Conservation (phyloP, 2,329 filamentous ascomycete species). For the Arthrobotrys megalospora region DNA sequence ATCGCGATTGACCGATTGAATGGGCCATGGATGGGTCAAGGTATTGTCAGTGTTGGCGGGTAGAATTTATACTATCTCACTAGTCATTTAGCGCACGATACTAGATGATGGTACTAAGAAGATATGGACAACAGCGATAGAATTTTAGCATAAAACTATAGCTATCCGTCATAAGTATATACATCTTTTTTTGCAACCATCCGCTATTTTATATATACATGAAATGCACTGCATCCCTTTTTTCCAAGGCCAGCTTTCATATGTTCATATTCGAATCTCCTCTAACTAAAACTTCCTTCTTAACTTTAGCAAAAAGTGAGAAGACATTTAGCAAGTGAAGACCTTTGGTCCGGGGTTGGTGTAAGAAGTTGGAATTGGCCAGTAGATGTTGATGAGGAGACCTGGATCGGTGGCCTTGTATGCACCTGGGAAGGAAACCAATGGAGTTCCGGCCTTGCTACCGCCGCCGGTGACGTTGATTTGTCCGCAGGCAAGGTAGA, state of each 20-base stretch:
- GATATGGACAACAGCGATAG: too few species aligned
- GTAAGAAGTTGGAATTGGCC: constrained; percentile 65
- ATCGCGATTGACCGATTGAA: too few species aligned
- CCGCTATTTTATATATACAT: not conserved
- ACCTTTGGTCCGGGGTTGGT: constrained; percentile 68
- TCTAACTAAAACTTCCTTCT: not conserved
- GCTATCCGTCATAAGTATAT: not conserved
- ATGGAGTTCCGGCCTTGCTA: constrained; percentile 67
- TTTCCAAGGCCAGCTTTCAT: not conserved
- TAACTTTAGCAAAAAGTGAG: not conserved
- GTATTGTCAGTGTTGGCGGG: too few species aligned
- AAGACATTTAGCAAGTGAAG: constrained; percentile 42
- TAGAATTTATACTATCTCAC: too few species aligned
- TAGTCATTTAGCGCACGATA: too few species aligned
- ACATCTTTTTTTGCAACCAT: not conserved
- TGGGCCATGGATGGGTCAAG: too few species aligned
- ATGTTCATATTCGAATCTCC: not conserved
- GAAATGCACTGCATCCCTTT: constrained; percentile 8
- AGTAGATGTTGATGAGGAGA: constrained; percentile 64
- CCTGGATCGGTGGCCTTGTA: constrained; percentile 63
- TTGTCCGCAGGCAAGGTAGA: constrained; percentile 70
- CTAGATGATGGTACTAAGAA: too few species aligned
- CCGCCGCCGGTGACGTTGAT: constrained; percentile 68
- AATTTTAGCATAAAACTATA: too few species aligned
- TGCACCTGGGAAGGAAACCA: constrained; percentile 69